Evolutionary conservation across 345 rosid species (phyloP), one percentile per base, ranked within the genome.

Genomic region (Capsella bursapastoris): DNA sequence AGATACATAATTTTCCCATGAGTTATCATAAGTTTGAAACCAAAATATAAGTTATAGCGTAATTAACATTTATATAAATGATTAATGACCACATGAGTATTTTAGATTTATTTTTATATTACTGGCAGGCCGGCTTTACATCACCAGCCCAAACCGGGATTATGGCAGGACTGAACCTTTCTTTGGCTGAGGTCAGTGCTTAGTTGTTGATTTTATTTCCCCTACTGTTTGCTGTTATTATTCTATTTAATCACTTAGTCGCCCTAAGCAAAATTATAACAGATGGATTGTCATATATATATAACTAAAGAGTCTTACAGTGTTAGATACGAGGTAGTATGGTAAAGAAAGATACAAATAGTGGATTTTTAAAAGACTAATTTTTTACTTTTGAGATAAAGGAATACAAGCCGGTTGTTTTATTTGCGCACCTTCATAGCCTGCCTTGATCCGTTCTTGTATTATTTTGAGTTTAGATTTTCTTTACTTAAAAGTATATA

Each of bases 111-210:
- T 58, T 16, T 56, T 6, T 56, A 6, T 6, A 9, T n/a, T 44
- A 32, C 22, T 47, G 8, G 41, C 18, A 93, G 98, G 56, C 90
- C 67, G 97, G 96, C 58, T 93, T 84, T 78, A 90, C 98, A 34
- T 93, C 98, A 62, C 98, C 98, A 69, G 86, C 89, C 73, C 88
- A 90, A 66, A 73, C 85, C 43, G 98, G 90, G 78, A 90, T 93
- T 28, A 86, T 82, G 84, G 67, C 71, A 43, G 93, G 88, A 29
- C 70, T 93, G 41, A 67, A 73, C 64, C 92, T 93, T 40, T 85
- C 96, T 49, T 69, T 86, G 32, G 88, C 90, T 8, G 84, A 88
- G 87, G 98, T 90, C 71, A 43, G 72, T 58, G 3, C 59, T 27
- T 7, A 35, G 34, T 28, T 64, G 25, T 10, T 57, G 25, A 5